A percentile compares a stretch with the other conserved stretches of the same genome.
These are phyloP conservation scores for Sicyos edulis DNA, from an alignment of 306 rosid species.

Conservation along the genomic window DNA sequence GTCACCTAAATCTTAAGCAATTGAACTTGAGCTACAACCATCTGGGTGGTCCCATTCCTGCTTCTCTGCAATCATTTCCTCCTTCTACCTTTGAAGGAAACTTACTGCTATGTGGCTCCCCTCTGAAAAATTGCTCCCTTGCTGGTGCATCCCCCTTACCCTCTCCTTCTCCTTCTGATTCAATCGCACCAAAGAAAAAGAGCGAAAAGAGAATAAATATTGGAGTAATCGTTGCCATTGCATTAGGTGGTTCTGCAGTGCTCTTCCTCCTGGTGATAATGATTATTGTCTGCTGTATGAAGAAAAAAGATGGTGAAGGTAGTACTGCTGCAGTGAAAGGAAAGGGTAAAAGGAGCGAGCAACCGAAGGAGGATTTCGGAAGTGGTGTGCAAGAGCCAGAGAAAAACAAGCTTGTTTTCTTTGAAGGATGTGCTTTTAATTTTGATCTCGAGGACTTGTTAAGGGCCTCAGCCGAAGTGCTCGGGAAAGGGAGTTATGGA, in stretches of 20 bases:
- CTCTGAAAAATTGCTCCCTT: slow-evolving; percentile 47
- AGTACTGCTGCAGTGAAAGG: slow-evolving; percentile 23
- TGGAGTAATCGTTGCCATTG: slow-evolving; percentile 47
- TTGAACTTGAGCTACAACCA: slow-evolving; percentile 70
- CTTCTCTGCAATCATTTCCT: slow-evolving; percentile 43
- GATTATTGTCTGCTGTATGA: slow-evolving; percentile 24
- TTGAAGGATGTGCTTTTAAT: slow-evolving; percentile 30
- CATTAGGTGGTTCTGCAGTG: slow-evolving; percentile 32
- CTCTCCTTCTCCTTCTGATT: slow-evolving; percentile 30
- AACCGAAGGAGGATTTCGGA: slow-evolving; percentile 37
- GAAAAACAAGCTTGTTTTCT: slow-evolving; percentile 39
- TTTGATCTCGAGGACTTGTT: slow-evolving; percentile 38
- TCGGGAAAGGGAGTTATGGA: slow-evolving; percentile 38
- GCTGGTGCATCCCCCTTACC: slow-evolving; percentile 27
- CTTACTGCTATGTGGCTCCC: slow-evolving; percentile 59
- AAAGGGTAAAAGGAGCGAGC: slow-evolving; percentile 31
- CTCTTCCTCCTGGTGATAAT: slow-evolving; percentile 25
- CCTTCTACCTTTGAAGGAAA: slow-evolving; percentile 63
- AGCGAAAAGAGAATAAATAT: slow-evolving; percentile 37
- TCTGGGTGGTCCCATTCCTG: slow-evolving; percentile 67
- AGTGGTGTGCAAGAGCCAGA: slow-evolving; percentile 43
- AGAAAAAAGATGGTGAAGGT: slow-evolving; percentile 26
- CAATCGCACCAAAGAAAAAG: slow-evolving; percentile 29
- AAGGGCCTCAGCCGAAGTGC: slow-evolving; percentile 38
- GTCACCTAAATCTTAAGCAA: slow-evolving; percentile 43